A percentile compares a stretch with the other conserved stretches of the same genome.
Conservation (phyloP, 2,329 filamentous ascomycete genomes). For the Colletotrichum chlorophyti region DNA sequence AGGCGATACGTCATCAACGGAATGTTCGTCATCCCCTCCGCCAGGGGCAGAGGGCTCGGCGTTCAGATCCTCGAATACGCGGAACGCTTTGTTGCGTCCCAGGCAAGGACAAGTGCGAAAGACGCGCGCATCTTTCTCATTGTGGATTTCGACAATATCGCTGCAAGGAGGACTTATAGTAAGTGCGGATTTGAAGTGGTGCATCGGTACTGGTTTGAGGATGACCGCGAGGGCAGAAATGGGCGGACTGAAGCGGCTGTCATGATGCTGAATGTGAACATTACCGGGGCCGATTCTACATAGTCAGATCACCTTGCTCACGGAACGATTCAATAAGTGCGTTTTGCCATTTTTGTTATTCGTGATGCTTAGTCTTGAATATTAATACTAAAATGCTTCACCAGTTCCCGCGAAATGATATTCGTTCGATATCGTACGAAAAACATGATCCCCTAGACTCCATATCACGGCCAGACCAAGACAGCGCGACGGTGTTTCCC, state of each 20-base stretch:
- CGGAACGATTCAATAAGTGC: too few relatives aligned
- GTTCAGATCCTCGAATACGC: not conserved
- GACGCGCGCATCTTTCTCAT: not conserved
- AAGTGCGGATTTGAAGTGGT: slow-evolving; percentile 1
- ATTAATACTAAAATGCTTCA: too few relatives aligned
- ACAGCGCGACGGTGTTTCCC: too few relatives aligned
- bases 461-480: too few relatives aligned
- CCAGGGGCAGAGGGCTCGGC: not conserved
- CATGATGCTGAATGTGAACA: slow-evolving; percentile 16
- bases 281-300: too few relatives aligned
- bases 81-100: not conserved
- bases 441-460: not conserved
- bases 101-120: not conserved
- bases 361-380: too few relatives aligned
- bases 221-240: slow-evolving; percentile 2
- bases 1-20: slow-evolving; percentile 12
- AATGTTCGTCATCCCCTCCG: slow-evolving; percentile 20
- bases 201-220: slow-evolving; percentile 26
- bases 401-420: too few relatives aligned
- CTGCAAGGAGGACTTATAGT: slow-evolving; percentile 8
- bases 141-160: slow-evolving; percentile 18
- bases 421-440: too few relatives aligned
- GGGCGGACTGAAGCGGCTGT: slow-evolving; percentile 21
- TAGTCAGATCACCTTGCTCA: too few relatives aligned
- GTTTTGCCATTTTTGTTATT: too few relatives aligned